Evolutionary conservation across 2,329 filamentous ascomycete species (phyloP).

Genomic region (Alternaria postmessia): DNA sequence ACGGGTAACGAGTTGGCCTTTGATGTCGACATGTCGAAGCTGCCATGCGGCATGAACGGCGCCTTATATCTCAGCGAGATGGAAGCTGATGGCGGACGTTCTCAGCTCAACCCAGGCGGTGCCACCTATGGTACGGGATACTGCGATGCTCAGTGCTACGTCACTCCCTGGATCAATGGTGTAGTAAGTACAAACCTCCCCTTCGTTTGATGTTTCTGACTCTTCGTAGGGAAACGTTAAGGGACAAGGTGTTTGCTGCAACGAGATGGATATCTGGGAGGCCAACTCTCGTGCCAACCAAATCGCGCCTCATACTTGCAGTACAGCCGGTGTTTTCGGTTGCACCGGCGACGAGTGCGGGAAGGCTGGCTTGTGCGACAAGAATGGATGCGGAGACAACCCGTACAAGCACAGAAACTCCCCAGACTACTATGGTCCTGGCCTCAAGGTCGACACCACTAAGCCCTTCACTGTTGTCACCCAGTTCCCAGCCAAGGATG

Average conservation of each 20-base stretch:
- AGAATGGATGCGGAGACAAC: slow-evolving; percentile 48
- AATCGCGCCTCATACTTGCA: slow-evolving; percentile 61
- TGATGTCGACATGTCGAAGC: slow-evolving; percentile 67
- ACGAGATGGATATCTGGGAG: slow-evolving; percentile 66
- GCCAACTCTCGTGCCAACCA: slow-evolving; percentile 59
- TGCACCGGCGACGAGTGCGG: slow-evolving; percentile 54
- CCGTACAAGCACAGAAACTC: slow-evolving; percentile 37
- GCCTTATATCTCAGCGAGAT: slow-evolving; percentile 53
- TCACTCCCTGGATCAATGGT: slow-evolving; percentile 49
- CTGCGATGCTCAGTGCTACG: slow-evolving; percentile 57
- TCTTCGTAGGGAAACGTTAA: slow-evolving; percentile 52
- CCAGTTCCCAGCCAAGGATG: slow-evolving; percentile 68
- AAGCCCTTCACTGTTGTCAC: slow-evolving; percentile 71
- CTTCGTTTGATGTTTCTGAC: slow-evolving; percentile 49
- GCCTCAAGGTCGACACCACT: slow-evolving; percentile 64
- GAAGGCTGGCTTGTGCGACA: slow-evolving; percentile 45
- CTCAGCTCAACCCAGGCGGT: slow-evolving; percentile 56
- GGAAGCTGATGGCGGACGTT: slow-evolving; percentile 48
- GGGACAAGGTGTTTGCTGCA: slow-evolving; percentile 60
- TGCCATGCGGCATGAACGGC: slow-evolving; percentile 55
- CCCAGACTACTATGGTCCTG: slow-evolving; percentile 39
- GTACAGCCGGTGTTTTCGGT: slow-evolving; percentile 53
- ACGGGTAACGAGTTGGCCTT: slow-evolving; percentile 75
- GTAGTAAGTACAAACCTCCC: slow-evolving; percentile 36
- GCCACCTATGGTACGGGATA: slow-evolving; percentile 70